Evolutionary conservation across 305 asterid genomes (phyloP).

Genomic region (Stenogyne calaminthoides): DNA sequence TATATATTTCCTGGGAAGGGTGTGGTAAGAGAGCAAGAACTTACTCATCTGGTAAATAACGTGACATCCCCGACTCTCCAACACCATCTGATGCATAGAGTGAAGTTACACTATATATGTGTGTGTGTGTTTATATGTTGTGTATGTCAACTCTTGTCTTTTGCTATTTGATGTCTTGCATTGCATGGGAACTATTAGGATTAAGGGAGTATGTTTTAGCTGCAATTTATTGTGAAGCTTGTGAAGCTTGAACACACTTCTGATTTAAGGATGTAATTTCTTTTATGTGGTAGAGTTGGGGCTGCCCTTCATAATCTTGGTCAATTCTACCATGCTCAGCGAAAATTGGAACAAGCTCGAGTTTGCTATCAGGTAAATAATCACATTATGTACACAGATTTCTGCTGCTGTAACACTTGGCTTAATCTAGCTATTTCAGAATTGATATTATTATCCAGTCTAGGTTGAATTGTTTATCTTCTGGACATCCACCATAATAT

Average conservation of each 20-base stretch:
- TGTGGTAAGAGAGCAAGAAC: constrained; percentile 14
- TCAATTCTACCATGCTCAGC: constrained; percentile 69
- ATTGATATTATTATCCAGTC: constrained; percentile 19
- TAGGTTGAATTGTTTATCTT: constrained; percentile 16
- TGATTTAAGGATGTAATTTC: constrained; percentile 5
- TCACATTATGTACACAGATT: constrained; percentile 2
- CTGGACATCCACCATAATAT: constrained; percentile 3
- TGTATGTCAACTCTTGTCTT: not conserved
- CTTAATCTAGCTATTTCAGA: constrained; percentile 18
- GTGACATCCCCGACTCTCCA: not conserved
- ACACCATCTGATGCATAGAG: not conserved
- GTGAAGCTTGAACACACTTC: constrained; percentile 23
- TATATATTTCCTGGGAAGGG: constrained; percentile 28
- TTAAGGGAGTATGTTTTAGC: not conserved
- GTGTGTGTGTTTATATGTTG: too few species aligned
- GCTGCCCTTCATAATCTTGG: constrained; percentile 98
- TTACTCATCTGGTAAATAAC: constrained; percentile 6
- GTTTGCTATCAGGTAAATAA: constrained; percentile 76
- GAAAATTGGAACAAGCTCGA: constrained; percentile 71
- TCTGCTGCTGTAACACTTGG: constrained; percentile 26
- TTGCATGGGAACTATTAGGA: not conserved
- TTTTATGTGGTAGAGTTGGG: constrained; percentile 66
- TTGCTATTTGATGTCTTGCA: not conserved
- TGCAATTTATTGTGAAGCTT: too few species aligned
- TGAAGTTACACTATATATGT: not conserved